Evolutionary conservation across 2,329 filamentous ascomycete species (phyloP).

Genomic region (Cephalotrichum gorgonifer): DNA sequence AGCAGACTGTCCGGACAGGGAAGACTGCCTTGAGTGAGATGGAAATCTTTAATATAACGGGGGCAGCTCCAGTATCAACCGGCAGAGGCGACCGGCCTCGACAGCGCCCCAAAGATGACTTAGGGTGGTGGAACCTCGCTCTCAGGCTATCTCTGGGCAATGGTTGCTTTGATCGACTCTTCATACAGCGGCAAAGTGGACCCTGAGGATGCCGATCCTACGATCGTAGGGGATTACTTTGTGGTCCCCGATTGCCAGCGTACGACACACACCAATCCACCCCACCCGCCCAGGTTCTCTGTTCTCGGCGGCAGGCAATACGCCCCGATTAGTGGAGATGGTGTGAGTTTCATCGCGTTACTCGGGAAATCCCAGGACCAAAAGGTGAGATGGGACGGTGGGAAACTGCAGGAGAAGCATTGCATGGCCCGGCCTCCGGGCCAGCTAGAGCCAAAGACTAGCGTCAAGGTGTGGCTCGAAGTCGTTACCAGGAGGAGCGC

Average conservation of each 20-base stretch:
- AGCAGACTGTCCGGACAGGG: conserved; percentile 64
- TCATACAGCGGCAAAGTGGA: conserved; percentile 78
- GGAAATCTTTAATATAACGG: conserved; percentile 87
- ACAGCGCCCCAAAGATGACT: conserved; percentile 66
- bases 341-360: conserved; percentile 81
- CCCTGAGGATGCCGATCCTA: conserved; percentile 74
- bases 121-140: conserved; percentile 80
- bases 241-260: conserved; percentile 80
- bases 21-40: conserved; percentile 73
- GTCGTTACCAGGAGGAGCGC: conserved; percentile 71
- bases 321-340: conserved; percentile 67
- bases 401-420: conserved; percentile 74
- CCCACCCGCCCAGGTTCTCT: conserved; percentile 74
- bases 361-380: conserved; percentile 69
- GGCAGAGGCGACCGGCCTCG: conserved; percentile 58
- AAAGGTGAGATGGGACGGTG: conserved; percentile 75
- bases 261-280: conserved; percentile 80
- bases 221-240: conserved; percentile 71
- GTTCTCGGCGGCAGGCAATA: conserved; percentile 70
- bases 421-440: conserved; percentile 61
- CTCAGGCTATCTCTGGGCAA: conserved; percentile 83
- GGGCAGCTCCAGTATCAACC: conserved; percentile 86
- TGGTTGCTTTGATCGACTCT: conserved; percentile 86
- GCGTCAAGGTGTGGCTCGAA: conserved; percentile 75
- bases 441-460: conserved; percentile 67